phyloP scores from a whole-genome alignment of 306 rosid genomes.

The Sicyos baderoa region DNA sequence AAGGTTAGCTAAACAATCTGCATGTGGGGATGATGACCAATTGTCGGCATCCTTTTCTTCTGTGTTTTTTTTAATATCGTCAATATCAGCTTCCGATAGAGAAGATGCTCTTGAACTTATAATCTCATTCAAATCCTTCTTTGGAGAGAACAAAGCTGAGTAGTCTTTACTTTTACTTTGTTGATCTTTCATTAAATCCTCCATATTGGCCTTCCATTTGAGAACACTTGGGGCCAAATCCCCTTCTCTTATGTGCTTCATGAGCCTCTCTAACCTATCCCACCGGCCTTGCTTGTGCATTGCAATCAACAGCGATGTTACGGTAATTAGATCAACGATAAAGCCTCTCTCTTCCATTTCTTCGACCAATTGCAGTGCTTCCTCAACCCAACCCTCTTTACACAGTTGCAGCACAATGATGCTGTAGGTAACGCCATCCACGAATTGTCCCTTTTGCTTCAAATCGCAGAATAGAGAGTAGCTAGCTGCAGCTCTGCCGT shows the following conservation, averaged over 20 bases:
- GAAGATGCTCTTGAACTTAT: constrained; percentile 37
- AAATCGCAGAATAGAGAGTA: constrained; percentile 70
- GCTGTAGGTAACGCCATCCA: constrained; percentile 73
- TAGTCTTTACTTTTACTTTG: constrained; percentile 50
- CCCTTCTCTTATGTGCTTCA: constrained; percentile 76
- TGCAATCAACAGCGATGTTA: constrained; percentile 59
- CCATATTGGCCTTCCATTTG: constrained; percentile 71
- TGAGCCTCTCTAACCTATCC: constrained; percentile 77
- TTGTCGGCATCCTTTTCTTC: constrained; percentile 21
- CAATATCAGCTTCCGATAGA: constrained; percentile 14
- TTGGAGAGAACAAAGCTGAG: constrained; percentile 49
- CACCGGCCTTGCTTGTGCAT: constrained; percentile 57
- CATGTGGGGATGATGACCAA: constrained; percentile 79
- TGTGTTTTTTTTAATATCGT: constrained; percentile 19
- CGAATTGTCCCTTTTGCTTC: constrained; percentile 76
- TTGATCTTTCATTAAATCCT: constrained; percentile 52
- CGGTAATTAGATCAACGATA: constrained; percentile 62
- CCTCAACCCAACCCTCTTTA: constrained; percentile 65
- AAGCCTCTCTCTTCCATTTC: constrained; percentile 92
- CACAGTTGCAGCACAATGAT: constrained; percentile 65
- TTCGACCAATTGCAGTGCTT: constrained; percentile 60
- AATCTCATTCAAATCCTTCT: constrained; percentile 50
- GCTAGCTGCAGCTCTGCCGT: constrained; percentile 78
- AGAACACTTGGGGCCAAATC: constrained; percentile 57
- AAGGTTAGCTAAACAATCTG: constrained; percentile 62